Conservation (phyloP, 805 yeast genomes). For the Trichomonascus vanleenenianus region DNA sequence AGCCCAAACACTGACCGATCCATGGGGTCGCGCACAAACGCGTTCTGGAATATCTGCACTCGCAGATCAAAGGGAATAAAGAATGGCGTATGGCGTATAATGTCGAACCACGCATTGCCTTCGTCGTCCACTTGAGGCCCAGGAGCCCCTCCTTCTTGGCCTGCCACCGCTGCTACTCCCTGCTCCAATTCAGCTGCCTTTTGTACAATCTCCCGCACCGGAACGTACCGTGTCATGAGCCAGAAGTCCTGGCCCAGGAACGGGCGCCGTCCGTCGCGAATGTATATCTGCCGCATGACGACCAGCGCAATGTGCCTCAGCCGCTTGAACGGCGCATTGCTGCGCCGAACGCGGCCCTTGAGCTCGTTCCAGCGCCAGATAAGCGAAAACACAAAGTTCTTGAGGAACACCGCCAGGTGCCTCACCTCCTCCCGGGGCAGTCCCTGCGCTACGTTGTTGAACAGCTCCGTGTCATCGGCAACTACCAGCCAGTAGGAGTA, state of each 20-base stretch:
- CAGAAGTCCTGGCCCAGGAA: conserved; percentile 48
- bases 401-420: conserved; percentile 41
- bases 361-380: conserved; percentile 32
- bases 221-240: conserved; percentile 33
- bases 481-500: conserved; percentile 61
- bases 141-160: conserved; percentile 21
- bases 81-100: conserved; percentile 65
- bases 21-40: conserved; percentile 37
- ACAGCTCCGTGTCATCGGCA: conserved; percentile 57
- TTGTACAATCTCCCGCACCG: conserved; percentile 32
- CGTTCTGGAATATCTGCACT: conserved; percentile 63
- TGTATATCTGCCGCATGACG: conserved; percentile 55
- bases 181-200: conserved; percentile 28
- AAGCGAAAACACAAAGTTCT: conserved; percentile 41
- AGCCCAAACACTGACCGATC: conserved; percentile 8
- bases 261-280: conserved; percentile 54
- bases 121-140: not conserved
- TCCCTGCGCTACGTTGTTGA: conserved; percentile 34
- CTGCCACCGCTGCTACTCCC: too few relatives aligned
- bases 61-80: conserved; percentile 70
- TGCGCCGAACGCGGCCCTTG: conserved; percentile 2
- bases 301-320: conserved; percentile 37
- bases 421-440: conserved; percentile 34
- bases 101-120: conserved; percentile 31
- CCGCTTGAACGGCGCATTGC: conserved; percentile 6